Conservation (phyloP, 352 stramenopile species). For the Phytophthora nicotianae region DNA sequence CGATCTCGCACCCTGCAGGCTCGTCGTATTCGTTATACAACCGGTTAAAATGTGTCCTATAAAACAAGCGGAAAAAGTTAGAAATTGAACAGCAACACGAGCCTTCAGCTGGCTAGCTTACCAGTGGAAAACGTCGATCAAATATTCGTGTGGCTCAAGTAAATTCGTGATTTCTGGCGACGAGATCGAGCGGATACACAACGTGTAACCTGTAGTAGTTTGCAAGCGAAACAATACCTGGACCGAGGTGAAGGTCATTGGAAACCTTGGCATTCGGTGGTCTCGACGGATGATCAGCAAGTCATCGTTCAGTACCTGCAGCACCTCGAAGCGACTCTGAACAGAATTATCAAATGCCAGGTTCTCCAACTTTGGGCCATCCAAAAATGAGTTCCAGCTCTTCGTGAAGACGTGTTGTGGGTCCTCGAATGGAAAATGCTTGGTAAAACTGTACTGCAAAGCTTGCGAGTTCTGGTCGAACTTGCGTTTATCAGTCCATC, state of each 20-base stretch:
- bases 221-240: constrained; percentile 63
- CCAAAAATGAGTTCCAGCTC: constrained; percentile 42
- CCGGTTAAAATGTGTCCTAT: constrained; percentile 54
- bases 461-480: constrained; percentile 25
- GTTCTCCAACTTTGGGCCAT: constrained; percentile 36
- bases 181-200: constrained; percentile 62
- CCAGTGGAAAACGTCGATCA: constrained; percentile 64
- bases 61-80: background rate
- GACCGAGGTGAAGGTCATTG: constrained; percentile 51
- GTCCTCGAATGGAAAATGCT: constrained; percentile 36
- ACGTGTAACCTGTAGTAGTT: constrained; percentile 47
- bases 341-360: constrained; percentile 47
- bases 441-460: constrained; percentile 44
- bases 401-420: constrained; percentile 35
- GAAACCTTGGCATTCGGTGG: constrained; percentile 43
- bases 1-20: constrained; percentile 48
- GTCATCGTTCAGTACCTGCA: constrained; percentile 59
- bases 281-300: constrained; percentile 56
- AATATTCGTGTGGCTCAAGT: constrained; percentile 47
- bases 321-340: constrained; percentile 42
- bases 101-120: constrained; percentile 4
- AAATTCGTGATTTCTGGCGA: constrained; percentile 47
- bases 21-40: constrained; percentile 45
- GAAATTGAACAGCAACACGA: no score
- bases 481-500: constrained; percentile 51